phyloP scores from a whole-genome alignment of 495 filamentous ascomycete species.

The Aspergillus indologenus region DNA sequence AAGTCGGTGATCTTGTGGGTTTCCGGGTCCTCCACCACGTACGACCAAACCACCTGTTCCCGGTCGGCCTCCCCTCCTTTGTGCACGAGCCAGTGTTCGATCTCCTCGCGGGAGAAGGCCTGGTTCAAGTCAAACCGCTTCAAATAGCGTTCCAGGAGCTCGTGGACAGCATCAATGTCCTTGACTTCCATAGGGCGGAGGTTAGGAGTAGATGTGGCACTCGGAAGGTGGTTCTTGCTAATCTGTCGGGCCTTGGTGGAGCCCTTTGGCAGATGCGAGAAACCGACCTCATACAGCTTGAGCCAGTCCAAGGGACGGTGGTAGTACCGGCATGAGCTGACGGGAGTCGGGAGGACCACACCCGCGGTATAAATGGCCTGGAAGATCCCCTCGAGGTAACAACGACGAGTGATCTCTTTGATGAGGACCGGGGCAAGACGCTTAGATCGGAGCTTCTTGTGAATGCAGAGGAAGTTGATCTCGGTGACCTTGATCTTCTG shows the following conservation, averaged over 20 bases:
- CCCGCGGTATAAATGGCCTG: slow-evolving; percentile 96
- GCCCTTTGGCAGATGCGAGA: slow-evolving; percentile 74
- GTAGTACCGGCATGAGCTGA: slow-evolving; percentile 91
- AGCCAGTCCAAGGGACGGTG: slow-evolving; percentile 91
- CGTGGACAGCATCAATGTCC: slow-evolving; percentile 74
- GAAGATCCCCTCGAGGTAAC: slow-evolving; percentile 77
- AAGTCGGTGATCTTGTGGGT: slow-evolving; percentile 89
- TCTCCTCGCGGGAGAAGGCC: slow-evolving; percentile 71
- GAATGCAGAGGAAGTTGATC: slow-evolving; percentile 96
- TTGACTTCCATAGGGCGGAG: slow-evolving; percentile 76
- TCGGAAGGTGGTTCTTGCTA: slow-evolving; percentile 72
- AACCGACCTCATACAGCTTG: slow-evolving; percentile 90
- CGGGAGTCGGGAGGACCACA: slow-evolving; percentile 81
- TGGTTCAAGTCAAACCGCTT: slow-evolving; percentile 80
- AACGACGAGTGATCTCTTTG: slow-evolving; percentile 91
- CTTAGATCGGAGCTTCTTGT: slow-evolving; percentile 95
- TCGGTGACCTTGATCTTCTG: slow-evolving; percentile 75
- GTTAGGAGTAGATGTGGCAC: slow-evolving; percentile 63
- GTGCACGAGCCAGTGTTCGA: slow-evolving; percentile 84
- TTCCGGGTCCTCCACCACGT: slow-evolving; percentile 77
- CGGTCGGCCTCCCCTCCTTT: slow-evolving; percentile 45
- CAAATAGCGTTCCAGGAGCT: slow-evolving; percentile 74
- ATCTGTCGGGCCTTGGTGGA: slow-evolving; percentile 82
- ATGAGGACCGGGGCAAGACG: slow-evolving; percentile 89
- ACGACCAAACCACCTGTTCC: slow-evolving; percentile 87